A percentile compares a stretch with the other conserved stretches of the same genome.
phyloP scores from a whole-genome alignment of 2,329 filamentous ascomycete genomes.

The Zymoseptoria crescenta region DNA sequence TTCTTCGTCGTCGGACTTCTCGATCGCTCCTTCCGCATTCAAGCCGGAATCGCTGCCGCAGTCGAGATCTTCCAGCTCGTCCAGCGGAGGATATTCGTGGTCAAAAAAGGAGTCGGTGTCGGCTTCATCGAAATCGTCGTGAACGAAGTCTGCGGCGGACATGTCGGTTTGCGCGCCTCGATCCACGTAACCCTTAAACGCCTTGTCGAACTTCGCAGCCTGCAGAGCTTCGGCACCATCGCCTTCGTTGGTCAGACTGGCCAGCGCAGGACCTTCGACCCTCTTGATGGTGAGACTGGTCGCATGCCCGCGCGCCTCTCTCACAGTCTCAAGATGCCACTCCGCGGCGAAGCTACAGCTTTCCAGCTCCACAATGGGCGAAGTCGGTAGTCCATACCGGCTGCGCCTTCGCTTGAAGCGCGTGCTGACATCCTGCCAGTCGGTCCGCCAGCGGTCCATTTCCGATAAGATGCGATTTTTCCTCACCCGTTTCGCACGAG shows the following conservation, averaged over 20 bases:
- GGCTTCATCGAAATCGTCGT: background rate
- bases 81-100: background rate
- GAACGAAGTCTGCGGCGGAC: background rate
- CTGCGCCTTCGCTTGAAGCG: conserved; percentile 24
- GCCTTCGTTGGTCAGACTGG: background rate
- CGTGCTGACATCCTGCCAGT: conserved; percentile 30
- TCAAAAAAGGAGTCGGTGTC: background rate
- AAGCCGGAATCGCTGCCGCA: background rate
- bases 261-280: conserved; percentile 8
- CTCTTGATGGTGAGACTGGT: conserved; percentile 23
- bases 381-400: conserved; percentile 23
- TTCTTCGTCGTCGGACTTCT: conserved; percentile 1
- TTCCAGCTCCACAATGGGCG: conserved; percentile 9
- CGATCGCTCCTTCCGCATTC: background rate
- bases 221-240: background rate
- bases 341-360: conserved; percentile 12
- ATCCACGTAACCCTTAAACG: conserved; percentile 3
- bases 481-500: conserved; percentile 5
- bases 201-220: background rate
- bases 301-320: conserved; percentile 18
- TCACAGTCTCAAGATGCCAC: conserved; percentile 24
- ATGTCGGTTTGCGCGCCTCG: conserved; percentile 7
- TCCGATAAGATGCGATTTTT: conserved; percentile 22
- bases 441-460: conserved; percentile 30
- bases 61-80: background rate